Evolutionary conservation across 768 basidiomycete species (phyloP), one percentile per base, ranked within the genome.

Genomic region (Leccinum olivaceopallidum): DNA sequence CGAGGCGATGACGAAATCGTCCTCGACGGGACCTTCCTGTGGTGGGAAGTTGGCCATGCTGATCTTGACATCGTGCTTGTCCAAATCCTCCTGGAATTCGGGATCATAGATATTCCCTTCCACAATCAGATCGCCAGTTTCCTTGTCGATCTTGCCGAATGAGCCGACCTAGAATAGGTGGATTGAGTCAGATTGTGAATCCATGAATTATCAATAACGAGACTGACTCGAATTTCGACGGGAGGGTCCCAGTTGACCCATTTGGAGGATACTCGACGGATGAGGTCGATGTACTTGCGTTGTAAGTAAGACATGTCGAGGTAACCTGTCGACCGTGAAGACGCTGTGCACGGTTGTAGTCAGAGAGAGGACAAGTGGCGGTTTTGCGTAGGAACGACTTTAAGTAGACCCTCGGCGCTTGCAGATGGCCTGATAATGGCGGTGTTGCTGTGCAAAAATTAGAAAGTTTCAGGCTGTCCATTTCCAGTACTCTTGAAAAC

Each of bases 241-340:
- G 68, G 69, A 0, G 76, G 75, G 53, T 78, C 71, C 76, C 77
- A 77, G 52, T 71, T 78, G 30, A 76, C 73, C 73, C 71, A 77
- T 61, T 77, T 77, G 28, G 71, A 74, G 16, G 75, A 73, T 4
- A 48, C 57, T 5, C 47, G 26, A 10, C 53, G 68, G 34, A 78
- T 73, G 16, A 78, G 72, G 42, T 77, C 76, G 36, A 76, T 68
- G 62, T 67, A 77, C 59, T 77, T 78, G 59, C 76, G 69, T 44
- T 63, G 69, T 20, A 65, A 0, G 22, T 51, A 56, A 32, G 60
- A 22, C 64, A 71, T 69, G 22, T 9, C 6, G 53, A 48, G 5
- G 34, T 20, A 6, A 22, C 14, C 48, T 24, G 6, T 49, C 16
- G 10, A 6, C 14, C 36, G 36, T 18, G 22, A 60, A 20, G 6